A percentile compares a stretch with the other conserved stretches of the same genome.
These are phyloP conservation scores for Malassezia psittaci DNA, from an alignment of 1,284 basidiomycete genomes.

Conservation along the genomic window DNA sequence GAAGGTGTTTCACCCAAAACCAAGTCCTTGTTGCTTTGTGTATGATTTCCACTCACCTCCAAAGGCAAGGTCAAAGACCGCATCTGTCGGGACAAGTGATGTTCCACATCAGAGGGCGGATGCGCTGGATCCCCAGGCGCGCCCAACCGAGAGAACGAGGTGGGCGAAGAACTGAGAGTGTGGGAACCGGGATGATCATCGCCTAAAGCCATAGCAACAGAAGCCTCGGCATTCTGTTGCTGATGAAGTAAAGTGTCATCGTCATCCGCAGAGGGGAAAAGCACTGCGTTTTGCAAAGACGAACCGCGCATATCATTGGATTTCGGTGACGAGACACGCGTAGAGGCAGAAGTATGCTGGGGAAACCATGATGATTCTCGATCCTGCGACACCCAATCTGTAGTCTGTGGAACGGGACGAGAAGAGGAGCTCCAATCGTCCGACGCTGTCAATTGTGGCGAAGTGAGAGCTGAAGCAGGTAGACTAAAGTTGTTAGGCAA, in stretches of 20 bases:
- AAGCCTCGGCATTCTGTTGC: constrained; percentile 9
- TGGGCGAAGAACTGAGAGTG: background rate
- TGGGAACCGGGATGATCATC: background rate
- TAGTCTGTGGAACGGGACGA: background rate
- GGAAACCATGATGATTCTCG: background rate
- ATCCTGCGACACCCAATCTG: background rate
- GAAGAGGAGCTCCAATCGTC: background rate
- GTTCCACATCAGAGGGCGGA: constrained; percentile 1
- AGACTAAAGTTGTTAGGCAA: background rate
- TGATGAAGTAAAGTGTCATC: constrained; percentile 6
- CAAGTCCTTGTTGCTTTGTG: too few species aligned
- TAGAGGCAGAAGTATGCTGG: background rate
- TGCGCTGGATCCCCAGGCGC: background rate
- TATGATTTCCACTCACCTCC: background rate
- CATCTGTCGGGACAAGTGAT: constrained; percentile 4
- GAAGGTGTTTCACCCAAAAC: background rate
- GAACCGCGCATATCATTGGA: background rate
- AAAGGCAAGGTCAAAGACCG: constrained; percentile 12
- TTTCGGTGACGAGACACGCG: background rate
- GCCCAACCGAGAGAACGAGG: background rate
- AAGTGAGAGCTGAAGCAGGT: background rate
- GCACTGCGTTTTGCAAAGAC: background rate
- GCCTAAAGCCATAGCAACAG: constrained; percentile 12
- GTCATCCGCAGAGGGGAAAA: constrained; percentile 11
- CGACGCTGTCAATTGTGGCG: background rate